Evolutionary conservation across 1,284 basidiomycete genomes (phyloP).

Genomic region (Phaffia rhodozyma): DNA sequence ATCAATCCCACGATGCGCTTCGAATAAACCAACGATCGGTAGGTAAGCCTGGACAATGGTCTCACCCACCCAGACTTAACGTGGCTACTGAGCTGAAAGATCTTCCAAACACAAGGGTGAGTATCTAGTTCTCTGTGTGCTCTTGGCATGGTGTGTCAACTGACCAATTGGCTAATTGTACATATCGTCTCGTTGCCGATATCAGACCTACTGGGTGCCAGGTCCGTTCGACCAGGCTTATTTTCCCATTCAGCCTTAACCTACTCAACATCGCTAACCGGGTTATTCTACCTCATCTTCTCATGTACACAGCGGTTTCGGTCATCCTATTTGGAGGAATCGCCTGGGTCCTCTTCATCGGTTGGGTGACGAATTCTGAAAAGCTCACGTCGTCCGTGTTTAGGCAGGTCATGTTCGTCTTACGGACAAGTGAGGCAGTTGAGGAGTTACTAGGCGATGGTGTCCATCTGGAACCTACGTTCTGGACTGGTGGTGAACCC

Average conservation of each 20-base stretch:
- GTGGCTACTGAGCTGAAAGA: neutral
- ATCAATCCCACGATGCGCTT: too few species aligned
- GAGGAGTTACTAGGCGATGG: slow-evolving; percentile 3
- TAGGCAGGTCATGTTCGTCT: slow-evolving; percentile 13
- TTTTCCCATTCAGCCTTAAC: neutral
- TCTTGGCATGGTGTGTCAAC: neutral
- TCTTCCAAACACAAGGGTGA: slow-evolving; percentile 2
- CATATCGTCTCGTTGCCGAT: neutral
- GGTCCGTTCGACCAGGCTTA: neutral
- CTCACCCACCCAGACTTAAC: slow-evolving; percentile 2
- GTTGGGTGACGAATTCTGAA: slow-evolving; percentile 12
- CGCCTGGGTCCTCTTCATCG: slow-evolving; percentile 8
- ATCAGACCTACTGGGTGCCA: neutral
- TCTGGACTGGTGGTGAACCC: slow-evolving; percentile 17
- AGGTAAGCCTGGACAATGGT: neutral
- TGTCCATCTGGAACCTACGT: slow-evolving; percentile 12
- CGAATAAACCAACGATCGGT: too few species aligned
- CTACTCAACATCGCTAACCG: too few species aligned
- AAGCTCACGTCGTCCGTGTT: slow-evolving; percentile 17
- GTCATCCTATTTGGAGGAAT: neutral
- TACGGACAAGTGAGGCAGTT: slow-evolving; percentile 4
- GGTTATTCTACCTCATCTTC: neutral
- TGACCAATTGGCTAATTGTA: neutral
- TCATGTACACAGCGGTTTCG: neutral
- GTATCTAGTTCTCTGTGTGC: neutral